phyloP scores from a whole-genome alignment of 1,284 basidiomycete genomes.

The Cutaneotrichosporon cutaneum region DNA sequence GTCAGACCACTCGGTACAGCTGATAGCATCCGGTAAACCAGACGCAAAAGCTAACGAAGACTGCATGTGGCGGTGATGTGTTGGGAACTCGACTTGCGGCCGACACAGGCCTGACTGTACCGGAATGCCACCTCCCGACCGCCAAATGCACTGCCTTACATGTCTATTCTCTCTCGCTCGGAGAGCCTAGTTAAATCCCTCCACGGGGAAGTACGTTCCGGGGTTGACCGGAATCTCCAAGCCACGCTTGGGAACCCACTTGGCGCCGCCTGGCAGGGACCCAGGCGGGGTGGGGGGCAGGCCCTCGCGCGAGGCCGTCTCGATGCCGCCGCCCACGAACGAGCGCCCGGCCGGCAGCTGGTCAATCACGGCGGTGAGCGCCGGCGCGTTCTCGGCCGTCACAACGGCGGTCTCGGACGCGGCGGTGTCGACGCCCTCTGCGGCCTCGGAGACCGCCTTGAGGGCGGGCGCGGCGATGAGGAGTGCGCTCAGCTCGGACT shows the following conservation, averaged over 20 bases:
- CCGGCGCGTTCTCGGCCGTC: slow-evolving; percentile 55
- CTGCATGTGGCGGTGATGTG: no score
- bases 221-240: slow-evolving; percentile 73
- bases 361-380: slow-evolving; percentile 61
- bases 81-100: no score
- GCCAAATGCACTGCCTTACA: slow-evolving; percentile 3
- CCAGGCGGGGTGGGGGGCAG: slow-evolving; percentile 69
- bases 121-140: not conserved
- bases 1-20: no score
- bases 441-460: slow-evolving; percentile 70
- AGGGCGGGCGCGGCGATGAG: slow-evolving; percentile 78
- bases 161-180: not conserved
- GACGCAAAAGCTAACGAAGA: no score
- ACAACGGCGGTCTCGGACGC: slow-evolving; percentile 30
- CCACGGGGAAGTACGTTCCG: slow-evolving; percentile 76
- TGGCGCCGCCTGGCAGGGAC: slow-evolving; percentile 53
- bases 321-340: slow-evolving; percentile 62
- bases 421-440: slow-evolving; percentile 53
- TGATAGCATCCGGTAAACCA: no score
- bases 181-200: slow-evolving; percentile 1
- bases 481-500: slow-evolving; percentile 73
- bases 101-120: no score
- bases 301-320: slow-evolving; percentile 56
- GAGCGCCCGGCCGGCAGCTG: slow-evolving; percentile 62
- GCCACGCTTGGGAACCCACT: slow-evolving; percentile 68